Evolutionary conservation across 129 eudicot species (phyloP).

Genomic region (Cynara cardunculus): DNA sequence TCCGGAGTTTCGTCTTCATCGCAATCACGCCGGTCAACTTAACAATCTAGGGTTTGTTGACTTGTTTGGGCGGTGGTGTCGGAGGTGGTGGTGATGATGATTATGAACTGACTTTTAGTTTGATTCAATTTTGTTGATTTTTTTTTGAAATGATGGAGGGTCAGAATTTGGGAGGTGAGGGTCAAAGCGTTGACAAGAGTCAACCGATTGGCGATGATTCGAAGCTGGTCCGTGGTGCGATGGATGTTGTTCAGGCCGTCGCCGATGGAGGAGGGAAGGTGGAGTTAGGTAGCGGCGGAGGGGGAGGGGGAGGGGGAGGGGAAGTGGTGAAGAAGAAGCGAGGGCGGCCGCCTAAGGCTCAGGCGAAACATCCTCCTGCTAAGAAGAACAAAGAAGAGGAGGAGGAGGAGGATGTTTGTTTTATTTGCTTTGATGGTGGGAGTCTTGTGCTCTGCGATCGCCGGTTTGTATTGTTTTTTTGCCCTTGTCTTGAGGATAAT

Average conservation of each 20-base stretch:
- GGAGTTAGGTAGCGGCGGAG: conserved; percentile 24
- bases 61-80: not conserved
- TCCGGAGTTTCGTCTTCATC: conserved; percentile 11
- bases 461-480: conserved; percentile 42
- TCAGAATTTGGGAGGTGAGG: conserved; percentile 20
- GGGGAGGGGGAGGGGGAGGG: not conserved
- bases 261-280: conserved; percentile 13
- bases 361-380: conserved; percentile 28
- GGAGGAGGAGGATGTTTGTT: conserved; percentile 79
- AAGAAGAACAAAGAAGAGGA: conserved; percentile 47
- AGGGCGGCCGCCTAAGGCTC: conserved; percentile 73
- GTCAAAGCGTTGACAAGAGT: conserved; percentile 10
- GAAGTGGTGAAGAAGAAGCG: conserved; percentile 52
- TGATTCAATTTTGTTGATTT: conserved; percentile 8
- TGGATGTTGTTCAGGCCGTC: not conserved
- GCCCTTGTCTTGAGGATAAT: not conserved
- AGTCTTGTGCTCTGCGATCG: conserved; percentile 88
- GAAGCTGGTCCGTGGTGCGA: conserved; percentile 37
- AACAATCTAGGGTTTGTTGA: conserved; percentile 42
- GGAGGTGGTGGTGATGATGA: not conserved
- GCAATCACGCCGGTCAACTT: conserved; percentile 32
- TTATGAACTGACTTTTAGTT: conserved; percentile 6
- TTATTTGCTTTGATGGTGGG: conserved; percentile 97
- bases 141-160: conserved; percentile 17
- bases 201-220: conserved; percentile 26